Evolutionary conservation across 2,329 filamentous ascomycete species (phyloP).

Genomic region (Phyllosticta citrichinensis): DNA sequence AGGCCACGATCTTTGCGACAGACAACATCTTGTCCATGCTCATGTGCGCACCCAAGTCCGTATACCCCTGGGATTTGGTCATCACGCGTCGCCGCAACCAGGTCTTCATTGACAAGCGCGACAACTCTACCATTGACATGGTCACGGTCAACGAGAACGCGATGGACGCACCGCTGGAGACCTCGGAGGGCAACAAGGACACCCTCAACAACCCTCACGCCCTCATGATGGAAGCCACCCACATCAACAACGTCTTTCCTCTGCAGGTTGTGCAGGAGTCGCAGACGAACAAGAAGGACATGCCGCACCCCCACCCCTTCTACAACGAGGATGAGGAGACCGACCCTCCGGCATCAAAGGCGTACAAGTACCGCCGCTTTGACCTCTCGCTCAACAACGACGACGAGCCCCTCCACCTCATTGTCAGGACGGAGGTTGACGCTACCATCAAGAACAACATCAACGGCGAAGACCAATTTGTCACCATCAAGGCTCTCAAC

Average conservation of each 20-base stretch:
- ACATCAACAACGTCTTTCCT: constrained; percentile 99
- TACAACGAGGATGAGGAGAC: constrained; percentile 91
- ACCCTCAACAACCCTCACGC: constrained; percentile 87
- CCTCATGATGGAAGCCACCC: constrained; percentile 91
- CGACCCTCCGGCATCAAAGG: constrained; percentile 88
- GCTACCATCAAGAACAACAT: constrained; percentile 92
- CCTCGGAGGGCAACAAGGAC: constrained; percentile 87
- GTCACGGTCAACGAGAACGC: constrained; percentile 99
- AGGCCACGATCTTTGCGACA: constrained; percentile 93
- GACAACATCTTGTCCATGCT: constrained; percentile 98
- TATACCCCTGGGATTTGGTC: constrained; percentile 98
- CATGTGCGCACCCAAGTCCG: constrained; percentile 93
- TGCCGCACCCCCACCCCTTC: constrained; percentile 89
- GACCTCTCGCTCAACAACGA: constrained; percentile 85
- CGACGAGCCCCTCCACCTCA: constrained; percentile 83
- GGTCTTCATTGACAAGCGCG: constrained; percentile 97
- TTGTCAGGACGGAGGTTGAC: constrained; percentile 92
- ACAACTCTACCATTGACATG: constrained; percentile 89
- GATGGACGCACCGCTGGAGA: constrained; percentile 84
- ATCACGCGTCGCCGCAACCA: constrained; percentile 90
- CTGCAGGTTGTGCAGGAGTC: constrained; percentile 88
- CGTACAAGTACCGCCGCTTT: constrained; percentile 97
- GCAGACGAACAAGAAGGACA: constrained; percentile 66
- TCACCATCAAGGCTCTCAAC: constrained; percentile 93
- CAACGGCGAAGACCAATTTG: constrained; percentile 79